Conservation (phyloP, 78 protist genomes). For the Planoprotostelium fungivorum region DNA sequence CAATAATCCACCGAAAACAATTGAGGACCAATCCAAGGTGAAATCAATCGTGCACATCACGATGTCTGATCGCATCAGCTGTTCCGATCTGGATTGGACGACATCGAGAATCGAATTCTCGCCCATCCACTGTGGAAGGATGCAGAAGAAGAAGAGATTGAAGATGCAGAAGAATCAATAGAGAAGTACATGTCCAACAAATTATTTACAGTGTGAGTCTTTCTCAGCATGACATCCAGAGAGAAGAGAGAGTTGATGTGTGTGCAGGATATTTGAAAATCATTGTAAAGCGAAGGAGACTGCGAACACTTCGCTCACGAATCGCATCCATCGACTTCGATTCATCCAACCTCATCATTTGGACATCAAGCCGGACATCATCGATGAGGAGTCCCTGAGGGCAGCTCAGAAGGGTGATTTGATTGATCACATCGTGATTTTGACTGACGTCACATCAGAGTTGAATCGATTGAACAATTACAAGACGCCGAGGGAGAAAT, state of each 20-base stretch:
- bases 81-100: slow-evolving; percentile 1
- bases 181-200: slow-evolving; percentile 53
- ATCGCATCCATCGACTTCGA: not conserved
- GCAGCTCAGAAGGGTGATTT: slow-evolving; percentile 26
- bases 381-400: slow-evolving; percentile 31
- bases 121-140: slow-evolving; percentile 29
- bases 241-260: too few relatives aligned
- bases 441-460: slow-evolving; percentile 24
- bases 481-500: slow-evolving; percentile 78
- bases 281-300: not conserved
- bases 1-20: slow-evolving; percentile 22
- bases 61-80: not conserved
- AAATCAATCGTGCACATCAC: slow-evolving; percentile 6
- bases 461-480: slow-evolving; percentile 53
- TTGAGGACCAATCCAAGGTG: slow-evolving; percentile 41
- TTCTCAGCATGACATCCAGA: too few relatives aligned
- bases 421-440: slow-evolving; percentile 4
- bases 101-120: slow-evolving; percentile 32
- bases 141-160: slow-evolving; percentile 45
- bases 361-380: slow-evolving; percentile 28
- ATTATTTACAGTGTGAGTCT: slow-evolving; percentile 34
- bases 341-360: slow-evolving; percentile 8
- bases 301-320: not conserved
- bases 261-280: not conserved
- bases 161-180: slow-evolving; percentile 56